Evolutionary conservation across 2,329 filamentous ascomycete genomes (phyloP), one percentile per base, ranked within the genome.

Genomic region (Fusarium sp.): DNA sequence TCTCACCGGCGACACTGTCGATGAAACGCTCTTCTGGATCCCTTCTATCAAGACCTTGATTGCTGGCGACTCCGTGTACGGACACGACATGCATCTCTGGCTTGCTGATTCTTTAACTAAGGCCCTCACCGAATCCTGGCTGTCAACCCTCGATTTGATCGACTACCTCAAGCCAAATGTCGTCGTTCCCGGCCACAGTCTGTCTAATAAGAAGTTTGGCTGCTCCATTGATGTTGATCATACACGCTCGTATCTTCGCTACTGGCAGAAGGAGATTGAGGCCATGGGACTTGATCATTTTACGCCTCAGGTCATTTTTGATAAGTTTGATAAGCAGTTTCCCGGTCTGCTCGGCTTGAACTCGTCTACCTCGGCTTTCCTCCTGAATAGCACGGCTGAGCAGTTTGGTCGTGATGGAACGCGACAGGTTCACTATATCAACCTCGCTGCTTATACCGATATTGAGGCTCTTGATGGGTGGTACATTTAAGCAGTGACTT

Each of bases 1-100:
- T 5, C n/a, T 53, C 4, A 53, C 33, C 0, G 50, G 50, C 10
- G 50, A 53, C 0, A 53, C 50, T 0, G 33, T 53, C 10, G 50
- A 36, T 0, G 33, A 53, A 1, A 53, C 50, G 4, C 50, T 53
- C 2, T 53, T 53, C 2, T 53, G 50, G 50, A 53, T 53, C 1
- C 50, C 50, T 0, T 36, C 50, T 0, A 36, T 22, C 13, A 36
- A 36, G 33, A 53, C 20, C 2, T 28, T 53, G 24, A 53, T 53
- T 1, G 50, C 50, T 4, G 50, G 50, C 0, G 50, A 53, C 20
- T 22, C 33, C 3, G 50, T 53, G 2, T 53, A 53, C 33, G 50
- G 50, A 0, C 50, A 53, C 2, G 50, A 36, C 18, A 53, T 53
- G 33, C 50, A 36, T 22, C 50, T 53, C 10, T 53, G 50, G 50